Percentiles rank a stretch among this genome's conserved stretches.
Evolutionary conservation across 345 rosid genomes (phyloP).

Genomic region (Arabidopsis suecica): DNA sequence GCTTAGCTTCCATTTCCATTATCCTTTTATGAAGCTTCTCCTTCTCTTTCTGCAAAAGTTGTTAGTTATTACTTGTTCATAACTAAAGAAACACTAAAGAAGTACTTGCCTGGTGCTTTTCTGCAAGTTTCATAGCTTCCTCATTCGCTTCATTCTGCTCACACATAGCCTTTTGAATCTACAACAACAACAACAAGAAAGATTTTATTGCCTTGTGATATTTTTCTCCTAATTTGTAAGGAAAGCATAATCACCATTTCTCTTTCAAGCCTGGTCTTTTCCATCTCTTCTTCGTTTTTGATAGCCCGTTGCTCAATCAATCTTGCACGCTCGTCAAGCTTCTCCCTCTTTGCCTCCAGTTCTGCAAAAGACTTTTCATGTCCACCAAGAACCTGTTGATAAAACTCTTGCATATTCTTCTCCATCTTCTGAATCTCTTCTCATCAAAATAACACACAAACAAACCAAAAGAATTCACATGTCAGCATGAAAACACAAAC

Average conservation of each 20-base stretch:
- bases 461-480: neutral
- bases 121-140: slow-evolving; percentile 56
- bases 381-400: slow-evolving; percentile 51
- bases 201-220: neutral
- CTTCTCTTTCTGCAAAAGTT: slow-evolving; percentile 58
- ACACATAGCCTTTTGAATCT: slow-evolving; percentile 65
- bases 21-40: slow-evolving; percentile 56
- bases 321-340: slow-evolving; percentile 52
- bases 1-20: slow-evolving; percentile 54
- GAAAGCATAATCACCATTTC: slow-evolving; percentile 50
- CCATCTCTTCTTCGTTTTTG: slow-evolving; percentile 54
- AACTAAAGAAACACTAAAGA: neutral
- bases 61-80: neutral
- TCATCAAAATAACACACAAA: slow-evolving; percentile 30
- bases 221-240: neutral
- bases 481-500: slow-evolving; percentile 8
- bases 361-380: slow-evolving; percentile 49
- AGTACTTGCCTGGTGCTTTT: slow-evolving; percentile 60
- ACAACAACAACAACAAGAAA: slow-evolving; percentile 26
- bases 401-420: slow-evolving; percentile 41
- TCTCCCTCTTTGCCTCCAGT: slow-evolving; percentile 47
- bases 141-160: slow-evolving; percentile 72
- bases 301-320: slow-evolving; percentile 42
- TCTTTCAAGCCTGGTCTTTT: slow-evolving; percentile 52
- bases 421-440: slow-evolving; percentile 56